Evolutionary conservation across 116 monocot species (phyloP).

Genomic region (Dioscorea cayenensis): DNA sequence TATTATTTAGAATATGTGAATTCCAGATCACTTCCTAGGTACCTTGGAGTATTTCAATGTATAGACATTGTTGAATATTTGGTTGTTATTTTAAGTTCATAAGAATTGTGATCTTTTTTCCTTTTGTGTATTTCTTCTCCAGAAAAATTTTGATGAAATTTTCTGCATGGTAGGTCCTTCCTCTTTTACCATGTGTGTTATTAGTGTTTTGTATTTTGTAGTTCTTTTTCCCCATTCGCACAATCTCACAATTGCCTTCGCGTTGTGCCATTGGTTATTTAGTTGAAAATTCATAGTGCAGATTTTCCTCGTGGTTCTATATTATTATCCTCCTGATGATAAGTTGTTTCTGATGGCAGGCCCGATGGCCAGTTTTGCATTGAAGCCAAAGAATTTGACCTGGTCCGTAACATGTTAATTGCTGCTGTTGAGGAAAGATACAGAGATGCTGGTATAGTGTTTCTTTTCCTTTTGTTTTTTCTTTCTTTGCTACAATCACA

Average conservation of each 20-base stretch:
- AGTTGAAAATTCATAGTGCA: no score
- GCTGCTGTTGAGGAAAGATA: slow-evolving; percentile 60
- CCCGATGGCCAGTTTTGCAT: slow-evolving; percentile 48
- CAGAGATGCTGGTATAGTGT: slow-evolving; percentile 49
- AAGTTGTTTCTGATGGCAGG: slow-evolving; percentile 14
- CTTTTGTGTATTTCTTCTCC: no score
- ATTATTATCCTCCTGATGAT: neutral
- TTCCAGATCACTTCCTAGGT: no score
- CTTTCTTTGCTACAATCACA: neutral
- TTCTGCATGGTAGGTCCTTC: no score
- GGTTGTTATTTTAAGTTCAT: no score
- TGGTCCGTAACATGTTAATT: slow-evolving; percentile 44
- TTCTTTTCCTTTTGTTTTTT: neutral
- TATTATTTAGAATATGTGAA: no score
- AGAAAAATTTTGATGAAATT: no score
- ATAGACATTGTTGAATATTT: no score
- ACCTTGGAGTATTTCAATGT: no score
- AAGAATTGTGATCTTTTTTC: no score
- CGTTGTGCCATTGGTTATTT: no score
- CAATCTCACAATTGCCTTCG: slow-evolving; percentile 25
- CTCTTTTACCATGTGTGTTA: no score
- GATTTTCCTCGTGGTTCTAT: neutral
- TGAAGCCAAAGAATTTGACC: slow-evolving; percentile 41
- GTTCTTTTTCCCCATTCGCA: slow-evolving; percentile 29
- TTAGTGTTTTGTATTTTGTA: neutral